Percentiles rank a stretch among this genome's conserved stretches.
These are phyloP conservation scores for Dryas alaskensis DNA, from an alignment of 306 rosid genomes.

Conservation along the genomic window DNA sequence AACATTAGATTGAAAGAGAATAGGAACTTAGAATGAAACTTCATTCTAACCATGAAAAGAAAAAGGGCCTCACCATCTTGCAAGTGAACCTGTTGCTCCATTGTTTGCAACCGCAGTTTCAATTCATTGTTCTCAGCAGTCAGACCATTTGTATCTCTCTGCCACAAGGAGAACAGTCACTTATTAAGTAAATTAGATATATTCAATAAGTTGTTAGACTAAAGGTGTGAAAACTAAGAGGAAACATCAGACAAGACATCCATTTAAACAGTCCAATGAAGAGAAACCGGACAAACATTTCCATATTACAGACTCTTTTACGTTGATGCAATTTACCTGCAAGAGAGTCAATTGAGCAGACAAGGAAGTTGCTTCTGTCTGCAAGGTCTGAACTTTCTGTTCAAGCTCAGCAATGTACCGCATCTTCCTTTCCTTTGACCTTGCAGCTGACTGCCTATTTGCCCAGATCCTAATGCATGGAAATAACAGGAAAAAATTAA, in stretches of 20 bases:
- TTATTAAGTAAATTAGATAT: not conserved
- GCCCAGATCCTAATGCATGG: conserved; percentile 83
- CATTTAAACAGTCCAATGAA: not conserved
- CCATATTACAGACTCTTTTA: not conserved
- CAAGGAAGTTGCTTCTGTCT: conserved; percentile 91
- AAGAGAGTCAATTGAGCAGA: conserved; percentile 88
- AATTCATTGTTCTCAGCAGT: conserved; percentile 87
- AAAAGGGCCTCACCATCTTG: conserved; percentile 71
- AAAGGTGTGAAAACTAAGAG: not conserved
- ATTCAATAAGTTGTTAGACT: not conserved
- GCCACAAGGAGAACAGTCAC: conserved; percentile 22
- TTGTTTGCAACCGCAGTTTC: conserved; percentile 89
- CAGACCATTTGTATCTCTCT: conserved; percentile 90
- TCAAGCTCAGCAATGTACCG: conserved; percentile 94
- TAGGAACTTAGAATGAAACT: not conserved
- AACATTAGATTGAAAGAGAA: not conserved
- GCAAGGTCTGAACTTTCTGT: conserved; percentile 91
- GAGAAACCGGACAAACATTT: not conserved
- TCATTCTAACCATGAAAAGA: not conserved
- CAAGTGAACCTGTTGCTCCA: conserved; percentile 97
- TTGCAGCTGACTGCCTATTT: conserved; percentile 95
- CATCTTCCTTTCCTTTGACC: conserved; percentile 99
- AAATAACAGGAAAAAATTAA: conserved; percentile 23
- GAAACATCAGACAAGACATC: conserved; percentile 2
- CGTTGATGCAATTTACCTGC: conserved; percentile 55